Conservation (phyloP, 2,329 filamentous ascomycete species). For the Gremmenia infestans region DNA sequence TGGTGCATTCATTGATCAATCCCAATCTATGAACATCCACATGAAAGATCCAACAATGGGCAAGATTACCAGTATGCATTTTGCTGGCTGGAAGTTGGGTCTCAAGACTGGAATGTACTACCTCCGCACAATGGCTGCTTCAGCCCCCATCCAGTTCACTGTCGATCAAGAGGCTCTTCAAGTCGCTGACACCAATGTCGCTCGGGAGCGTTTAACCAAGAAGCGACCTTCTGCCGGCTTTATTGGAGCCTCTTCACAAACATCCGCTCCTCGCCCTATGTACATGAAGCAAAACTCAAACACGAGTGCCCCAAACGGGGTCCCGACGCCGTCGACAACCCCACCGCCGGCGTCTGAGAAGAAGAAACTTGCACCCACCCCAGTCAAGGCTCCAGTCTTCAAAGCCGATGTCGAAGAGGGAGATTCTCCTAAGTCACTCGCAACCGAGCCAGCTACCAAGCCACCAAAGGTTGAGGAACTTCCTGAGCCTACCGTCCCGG, state of each 20-base stretch:
- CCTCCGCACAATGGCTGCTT: conserved; percentile 93
- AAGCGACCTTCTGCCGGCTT: conserved; percentile 55
- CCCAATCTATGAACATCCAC: conserved; percentile 98
- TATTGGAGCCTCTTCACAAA: conserved; percentile 41
- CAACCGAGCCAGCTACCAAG: conserved; percentile 60
- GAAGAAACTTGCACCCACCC: conserved; percentile 34
- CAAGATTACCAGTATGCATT: conserved; percentile 99
- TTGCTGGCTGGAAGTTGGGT: conserved; percentile 97
- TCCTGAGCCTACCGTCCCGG: conserved; percentile 48
- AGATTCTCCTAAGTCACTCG: conserved; percentile 72
- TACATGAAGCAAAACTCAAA: conserved; percentile 51
- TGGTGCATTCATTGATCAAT: conserved; percentile 98
- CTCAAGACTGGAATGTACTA: conserved; percentile 99
- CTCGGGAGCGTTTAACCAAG: conserved; percentile 58
- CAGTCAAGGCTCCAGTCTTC: conserved; percentile 61
- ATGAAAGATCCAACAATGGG: conserved; percentile 99
- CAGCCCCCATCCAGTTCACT: conserved; percentile 96
- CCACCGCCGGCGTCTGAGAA: conserved; percentile 51
- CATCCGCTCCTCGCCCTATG: conserved; percentile 63
- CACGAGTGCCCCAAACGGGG: conserved; percentile 46
- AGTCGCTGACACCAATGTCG: conserved; percentile 75
- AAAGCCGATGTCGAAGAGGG: conserved; percentile 74
- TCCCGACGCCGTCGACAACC: conserved; percentile 65
- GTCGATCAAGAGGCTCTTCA: conserved; percentile 95
- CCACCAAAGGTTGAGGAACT: conserved; percentile 62